Conservation (phyloP, 139 green algal genomes). For the Auxenochlorella pyrenoidosa region DNA sequence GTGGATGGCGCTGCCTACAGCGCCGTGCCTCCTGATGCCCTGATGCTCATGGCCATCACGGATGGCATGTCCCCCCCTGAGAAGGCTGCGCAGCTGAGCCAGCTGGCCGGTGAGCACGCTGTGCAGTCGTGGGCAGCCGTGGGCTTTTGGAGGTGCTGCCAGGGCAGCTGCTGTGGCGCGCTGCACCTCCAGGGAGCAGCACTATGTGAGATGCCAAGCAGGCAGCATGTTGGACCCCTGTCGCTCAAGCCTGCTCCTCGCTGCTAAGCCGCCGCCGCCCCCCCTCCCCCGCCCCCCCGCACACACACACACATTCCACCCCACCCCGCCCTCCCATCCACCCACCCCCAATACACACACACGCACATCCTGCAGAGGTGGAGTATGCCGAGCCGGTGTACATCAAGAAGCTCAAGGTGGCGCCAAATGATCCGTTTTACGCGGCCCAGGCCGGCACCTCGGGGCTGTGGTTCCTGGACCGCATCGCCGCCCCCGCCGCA, state of each 20-base stretch:
- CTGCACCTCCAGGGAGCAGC: too few relatives aligned
- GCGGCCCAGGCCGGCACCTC: background rate
- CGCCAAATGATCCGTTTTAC: background rate
- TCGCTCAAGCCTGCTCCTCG: background rate
- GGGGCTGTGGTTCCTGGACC: background rate
- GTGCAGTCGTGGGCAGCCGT: too few relatives aligned
- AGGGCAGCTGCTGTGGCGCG: too few relatives aligned
- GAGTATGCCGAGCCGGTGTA: background rate
- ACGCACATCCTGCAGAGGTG: background rate
- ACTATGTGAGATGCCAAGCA: background rate
- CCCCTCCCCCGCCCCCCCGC: too few relatives aligned
- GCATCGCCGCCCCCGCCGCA: background rate
- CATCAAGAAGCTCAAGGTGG: background rate
- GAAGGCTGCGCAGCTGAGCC: background rate
- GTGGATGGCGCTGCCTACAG: background rate
- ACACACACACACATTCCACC: too few relatives aligned
- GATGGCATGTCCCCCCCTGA: background rate
- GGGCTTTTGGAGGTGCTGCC: too few relatives aligned
- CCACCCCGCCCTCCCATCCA: too few relatives aligned
- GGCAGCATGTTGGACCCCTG: background rate
- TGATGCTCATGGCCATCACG: background rate
- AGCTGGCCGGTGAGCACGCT: background rate
- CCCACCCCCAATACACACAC: too few relatives aligned
- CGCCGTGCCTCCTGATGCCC: background rate
- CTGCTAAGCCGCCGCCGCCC: too few relatives aligned